Percentiles rank a stretch among this genome's conserved stretches.
phyloP scores from a whole-genome alignment of 164 flowering plant species.

The Sextonia rubra region DNA sequence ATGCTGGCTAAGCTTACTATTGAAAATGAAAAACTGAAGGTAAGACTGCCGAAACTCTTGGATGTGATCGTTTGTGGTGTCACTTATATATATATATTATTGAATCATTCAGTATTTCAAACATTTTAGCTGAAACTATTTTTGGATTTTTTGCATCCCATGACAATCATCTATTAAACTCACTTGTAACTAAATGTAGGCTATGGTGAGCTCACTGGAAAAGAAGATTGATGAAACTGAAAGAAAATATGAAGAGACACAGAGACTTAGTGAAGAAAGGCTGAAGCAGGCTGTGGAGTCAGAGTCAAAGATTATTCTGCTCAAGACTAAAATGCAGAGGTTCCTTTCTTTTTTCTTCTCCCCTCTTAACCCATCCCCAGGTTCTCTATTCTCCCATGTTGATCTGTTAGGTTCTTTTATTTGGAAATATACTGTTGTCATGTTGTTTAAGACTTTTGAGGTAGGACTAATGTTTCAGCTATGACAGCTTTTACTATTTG shows the following conservation, averaged over 20 bases:
- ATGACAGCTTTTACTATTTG: not conserved
- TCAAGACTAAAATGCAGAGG: conserved; percentile 88
- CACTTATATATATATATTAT: not conserved
- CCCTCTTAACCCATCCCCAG: too few relatives aligned
- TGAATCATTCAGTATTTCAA: not conserved
- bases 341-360: conserved; percentile 13
- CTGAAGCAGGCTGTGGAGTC: conserved; percentile 87
- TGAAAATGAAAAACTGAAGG: conserved; percentile 86
- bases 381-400: too few relatives aligned
- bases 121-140: not conserved
- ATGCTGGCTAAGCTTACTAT: conserved; percentile 51
- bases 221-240: conserved; percentile 88
- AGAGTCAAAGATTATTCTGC: conserved; percentile 66
- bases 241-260: conserved; percentile 75
- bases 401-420: not conserved
- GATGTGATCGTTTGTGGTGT: not conserved
- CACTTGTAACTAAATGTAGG: conserved; percentile 24
- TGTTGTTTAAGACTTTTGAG: not conserved
- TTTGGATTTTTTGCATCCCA: not conserved
- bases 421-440: not conserved
- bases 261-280: conserved; percentile 82
- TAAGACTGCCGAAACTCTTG: conserved; percentile 12
- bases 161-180: not conserved
- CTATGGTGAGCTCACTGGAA: conserved; percentile 71
- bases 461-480: conserved; percentile 2